Evolutionary conservation across 768 basidiomycete genomes (phyloP), one percentile per base, ranked within the genome.

Genomic region (Imleria badia): DNA sequence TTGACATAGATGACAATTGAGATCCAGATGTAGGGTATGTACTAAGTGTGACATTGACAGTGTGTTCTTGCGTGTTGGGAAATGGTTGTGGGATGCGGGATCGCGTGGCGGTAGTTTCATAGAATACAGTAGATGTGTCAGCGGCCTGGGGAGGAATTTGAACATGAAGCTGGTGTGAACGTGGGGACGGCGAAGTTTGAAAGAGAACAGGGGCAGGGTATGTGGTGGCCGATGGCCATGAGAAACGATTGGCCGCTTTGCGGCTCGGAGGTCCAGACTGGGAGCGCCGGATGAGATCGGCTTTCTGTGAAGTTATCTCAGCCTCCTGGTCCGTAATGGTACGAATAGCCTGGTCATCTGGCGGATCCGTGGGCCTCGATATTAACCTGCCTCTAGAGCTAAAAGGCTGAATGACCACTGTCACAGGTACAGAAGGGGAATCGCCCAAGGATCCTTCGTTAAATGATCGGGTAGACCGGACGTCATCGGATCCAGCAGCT

Each of bases 381-480:
- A 51, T 52, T 19, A 63, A 45, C 41, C 72, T 71, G 45, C 69
- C 71, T 56, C 71, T 59, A 38, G 66, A 52, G 31, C 43, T 42
- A 33, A 48, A 52, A 40, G 56, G 47, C 22, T 59, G 62, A 22
- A 48, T 11, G 38, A 44, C 50, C 36, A 41, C 33, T 15, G 49
- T 51, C 23, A 40, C 54, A 22, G 60, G 60, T 45, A 60, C 17
- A 52, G 63, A 40, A 34, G 58, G 38, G 20, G 53, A 42, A 41
- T 52, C 61, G 38, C 41, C 56, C 38, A 55, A 55, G 9, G 75
- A 70, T 10, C 77, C 82, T 64, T 86, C 86, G 0, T 81, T 82
- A 58, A 78, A 86, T 0, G 87, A 89, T 43, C 75, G 75, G 34
- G 86, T 82, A 14, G 88, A 88, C n/a, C 77, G 79, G 41, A 84